Evolutionary conservation across 2,329 filamentous ascomycete genomes (phyloP).

Genomic region (Sclerotinia subarctica): DNA sequence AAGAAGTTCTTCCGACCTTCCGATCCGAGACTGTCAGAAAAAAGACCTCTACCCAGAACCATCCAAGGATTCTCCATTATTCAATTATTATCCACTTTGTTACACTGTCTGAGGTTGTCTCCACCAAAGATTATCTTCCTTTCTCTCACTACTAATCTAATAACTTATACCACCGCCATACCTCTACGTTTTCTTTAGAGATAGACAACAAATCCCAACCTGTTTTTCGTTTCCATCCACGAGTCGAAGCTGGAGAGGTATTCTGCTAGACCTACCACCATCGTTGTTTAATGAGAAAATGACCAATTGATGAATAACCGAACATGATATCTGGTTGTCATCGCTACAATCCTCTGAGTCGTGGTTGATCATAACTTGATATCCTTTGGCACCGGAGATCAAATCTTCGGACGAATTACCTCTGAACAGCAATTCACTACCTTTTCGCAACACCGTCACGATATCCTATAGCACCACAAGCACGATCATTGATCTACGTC

Average conservation of each 20-base stretch:
- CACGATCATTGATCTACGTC: not conserved
- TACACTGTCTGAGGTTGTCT: conserved; percentile 4
- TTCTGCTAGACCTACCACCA: not conserved
- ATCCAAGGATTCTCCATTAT: conserved; percentile 11
- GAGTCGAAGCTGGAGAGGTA: not conserved
- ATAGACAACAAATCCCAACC: not conserved
- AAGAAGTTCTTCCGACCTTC: not conserved
- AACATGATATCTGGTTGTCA: conserved; percentile 14
- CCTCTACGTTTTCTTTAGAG: not conserved
- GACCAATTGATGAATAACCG: conserved; percentile 4
- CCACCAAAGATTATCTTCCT: not conserved
- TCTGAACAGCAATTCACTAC: not conserved
- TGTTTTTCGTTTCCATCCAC: not conserved
- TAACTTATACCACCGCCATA: not conserved
- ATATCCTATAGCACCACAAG: not conserved
- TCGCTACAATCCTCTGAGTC: conserved; percentile 11
- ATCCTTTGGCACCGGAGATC: not conserved
- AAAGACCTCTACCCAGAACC: conserved; percentile 4
- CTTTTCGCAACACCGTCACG: not conserved
- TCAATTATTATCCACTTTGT: conserved; percentile 9
- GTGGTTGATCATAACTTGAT: conserved; percentile 6
- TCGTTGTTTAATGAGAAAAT: not conserved
- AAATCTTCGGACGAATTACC: not conserved
- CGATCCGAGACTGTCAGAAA: conserved; percentile 2
- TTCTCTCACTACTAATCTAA: not conserved